phyloP scores from a whole-genome alignment of 2,329 filamentous ascomycete genomes.

The Calycina herbarum region DNA sequence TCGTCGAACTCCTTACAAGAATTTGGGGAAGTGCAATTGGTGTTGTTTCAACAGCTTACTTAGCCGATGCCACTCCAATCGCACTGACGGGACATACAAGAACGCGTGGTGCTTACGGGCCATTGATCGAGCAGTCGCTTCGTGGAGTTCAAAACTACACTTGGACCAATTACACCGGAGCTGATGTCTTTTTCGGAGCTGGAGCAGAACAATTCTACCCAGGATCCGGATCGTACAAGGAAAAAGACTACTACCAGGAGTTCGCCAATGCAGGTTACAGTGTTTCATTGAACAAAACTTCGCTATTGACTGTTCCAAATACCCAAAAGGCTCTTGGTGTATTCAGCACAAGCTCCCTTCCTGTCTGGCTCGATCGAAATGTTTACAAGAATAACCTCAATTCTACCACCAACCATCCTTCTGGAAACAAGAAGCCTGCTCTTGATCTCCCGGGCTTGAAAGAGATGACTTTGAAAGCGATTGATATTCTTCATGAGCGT shows the following conservation, averaged over 20 bases:
- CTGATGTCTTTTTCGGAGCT: slow-evolving; percentile 80
- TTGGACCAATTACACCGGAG: slow-evolving; percentile 73
- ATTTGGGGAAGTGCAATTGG: slow-evolving; percentile 61
- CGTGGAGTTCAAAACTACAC: slow-evolving; percentile 77
- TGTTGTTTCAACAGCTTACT: slow-evolving; percentile 75
- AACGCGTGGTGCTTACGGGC: slow-evolving; percentile 65
- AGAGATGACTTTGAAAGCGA: slow-evolving; percentile 86
- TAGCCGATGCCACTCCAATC: slow-evolving; percentile 80
- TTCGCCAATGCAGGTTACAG: slow-evolving; percentile 73
- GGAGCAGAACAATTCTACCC: slow-evolving; percentile 80
- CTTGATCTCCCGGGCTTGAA: slow-evolving; percentile 79
- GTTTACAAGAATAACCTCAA: slow-evolving; percentile 71
- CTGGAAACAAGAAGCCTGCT: slow-evolving; percentile 63
- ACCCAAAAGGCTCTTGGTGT: slow-evolving; percentile 70
- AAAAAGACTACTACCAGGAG: slow-evolving; percentile 75
- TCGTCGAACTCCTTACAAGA: slow-evolving; percentile 75
- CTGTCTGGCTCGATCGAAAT: slow-evolving; percentile 85
- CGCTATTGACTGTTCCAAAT: slow-evolving; percentile 58
- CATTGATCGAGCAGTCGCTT: slow-evolving; percentile 74
- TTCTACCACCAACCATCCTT: slow-evolving; percentile 66
- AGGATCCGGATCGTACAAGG: slow-evolving; percentile 62
- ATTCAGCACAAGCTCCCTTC: slow-evolving; percentile 73
- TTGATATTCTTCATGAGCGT: slow-evolving; percentile 71
- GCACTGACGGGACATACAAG: slow-evolving; percentile 73
- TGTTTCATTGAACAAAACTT: slow-evolving; percentile 72